These are phyloP conservation scores for Rhodotorula sp. DNA, from an alignment of 1,284 basidiomycete genomes.

Conservation along the genomic window DNA sequence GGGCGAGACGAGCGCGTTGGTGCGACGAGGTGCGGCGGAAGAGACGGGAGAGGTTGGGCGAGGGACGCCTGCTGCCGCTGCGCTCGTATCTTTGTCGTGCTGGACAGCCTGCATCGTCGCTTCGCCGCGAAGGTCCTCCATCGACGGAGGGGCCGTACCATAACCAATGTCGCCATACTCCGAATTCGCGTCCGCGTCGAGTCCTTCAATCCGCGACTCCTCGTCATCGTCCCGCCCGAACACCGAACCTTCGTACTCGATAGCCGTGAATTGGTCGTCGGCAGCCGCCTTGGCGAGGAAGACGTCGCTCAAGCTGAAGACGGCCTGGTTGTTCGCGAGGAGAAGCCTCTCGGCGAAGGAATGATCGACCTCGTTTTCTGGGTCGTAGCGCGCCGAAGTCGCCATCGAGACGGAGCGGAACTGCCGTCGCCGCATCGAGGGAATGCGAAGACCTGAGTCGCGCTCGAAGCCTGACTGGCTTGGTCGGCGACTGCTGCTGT, in stretches of 20 bases:
- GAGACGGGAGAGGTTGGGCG: constrained; percentile 16
- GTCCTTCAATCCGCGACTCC: constrained; percentile 46
- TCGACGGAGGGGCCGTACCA: constrained; percentile 38
- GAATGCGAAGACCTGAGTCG: constrained; percentile 35
- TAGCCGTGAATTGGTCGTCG: constrained; percentile 58
- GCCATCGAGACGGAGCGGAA: constrained; percentile 20
- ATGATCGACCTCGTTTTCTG: constrained; percentile 37
- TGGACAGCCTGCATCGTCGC: constrained; percentile 25
- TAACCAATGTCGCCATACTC: constrained; percentile 31
- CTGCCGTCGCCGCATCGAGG: constrained; percentile 21
- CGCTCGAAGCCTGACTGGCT: constrained; percentile 10
- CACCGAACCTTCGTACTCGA: constrained; percentile 56
- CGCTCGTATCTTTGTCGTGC: not conserved
- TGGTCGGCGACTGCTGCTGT: constrained; percentile 45
- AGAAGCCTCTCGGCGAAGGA: constrained; percentile 76
- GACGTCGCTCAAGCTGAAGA: constrained; percentile 81
- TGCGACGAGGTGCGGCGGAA: constrained; percentile 47
- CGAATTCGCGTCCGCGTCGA: constrained; percentile 36
- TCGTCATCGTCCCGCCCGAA: constrained; percentile 52
- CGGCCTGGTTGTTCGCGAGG: constrained; percentile 82
- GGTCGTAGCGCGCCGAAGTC: constrained; percentile 36
- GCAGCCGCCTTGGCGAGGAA: constrained; percentile 91
- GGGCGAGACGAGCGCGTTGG: constrained; percentile 39
- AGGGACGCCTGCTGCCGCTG: not conserved
- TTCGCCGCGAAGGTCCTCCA: constrained; percentile 37